phyloP scores from a whole-genome alignment of 345 rosid genomes.

The Rhizophora apiculata region DNA sequence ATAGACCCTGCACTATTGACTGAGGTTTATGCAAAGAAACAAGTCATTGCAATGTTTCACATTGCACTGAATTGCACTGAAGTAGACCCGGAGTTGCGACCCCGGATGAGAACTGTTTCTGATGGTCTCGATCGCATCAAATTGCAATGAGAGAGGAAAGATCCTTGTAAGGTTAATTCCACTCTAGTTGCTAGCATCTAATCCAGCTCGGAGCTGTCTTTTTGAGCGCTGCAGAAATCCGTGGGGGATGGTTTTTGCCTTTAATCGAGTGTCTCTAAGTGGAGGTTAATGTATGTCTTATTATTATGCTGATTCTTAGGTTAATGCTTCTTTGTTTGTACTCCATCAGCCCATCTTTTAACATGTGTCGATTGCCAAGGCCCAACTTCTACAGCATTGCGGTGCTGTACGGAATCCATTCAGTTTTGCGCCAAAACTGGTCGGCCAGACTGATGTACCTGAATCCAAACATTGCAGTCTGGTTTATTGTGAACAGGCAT shows the following conservation, averaged over 20 bases:
- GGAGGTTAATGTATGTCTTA: too few species aligned
- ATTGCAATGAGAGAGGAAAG: slow-evolving; percentile 27
- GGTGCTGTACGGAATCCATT: too few species aligned
- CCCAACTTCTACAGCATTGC: too few species aligned
- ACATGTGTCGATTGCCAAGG: too few species aligned
- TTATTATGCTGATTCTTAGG: too few species aligned
- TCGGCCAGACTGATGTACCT: too few species aligned
- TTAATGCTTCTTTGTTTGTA: too few species aligned
- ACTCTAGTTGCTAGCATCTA: slow-evolving; percentile 1
- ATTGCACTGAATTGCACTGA: slow-evolving; percentile 89
- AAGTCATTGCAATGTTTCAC: slow-evolving; percentile 63
- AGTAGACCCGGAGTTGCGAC: slow-evolving; percentile 81
- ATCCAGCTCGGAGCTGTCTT: not conserved
- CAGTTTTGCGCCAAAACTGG: too few species aligned
- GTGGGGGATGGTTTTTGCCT: not conserved
- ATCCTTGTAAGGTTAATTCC: slow-evolving; percentile 22
- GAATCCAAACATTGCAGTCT: too few species aligned
- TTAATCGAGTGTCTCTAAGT: too few species aligned
- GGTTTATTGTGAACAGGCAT: too few species aligned
- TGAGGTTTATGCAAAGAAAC: slow-evolving; percentile 64
- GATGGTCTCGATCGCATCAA: slow-evolving; percentile 75
- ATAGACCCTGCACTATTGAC: slow-evolving; percentile 60
- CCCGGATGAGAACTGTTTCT: slow-evolving; percentile 76
- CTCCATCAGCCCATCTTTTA: too few species aligned
- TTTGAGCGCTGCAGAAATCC: not conserved